Conservation (phyloP, 805 yeast species). For the Saccharomycopsis malanga region DNA sequence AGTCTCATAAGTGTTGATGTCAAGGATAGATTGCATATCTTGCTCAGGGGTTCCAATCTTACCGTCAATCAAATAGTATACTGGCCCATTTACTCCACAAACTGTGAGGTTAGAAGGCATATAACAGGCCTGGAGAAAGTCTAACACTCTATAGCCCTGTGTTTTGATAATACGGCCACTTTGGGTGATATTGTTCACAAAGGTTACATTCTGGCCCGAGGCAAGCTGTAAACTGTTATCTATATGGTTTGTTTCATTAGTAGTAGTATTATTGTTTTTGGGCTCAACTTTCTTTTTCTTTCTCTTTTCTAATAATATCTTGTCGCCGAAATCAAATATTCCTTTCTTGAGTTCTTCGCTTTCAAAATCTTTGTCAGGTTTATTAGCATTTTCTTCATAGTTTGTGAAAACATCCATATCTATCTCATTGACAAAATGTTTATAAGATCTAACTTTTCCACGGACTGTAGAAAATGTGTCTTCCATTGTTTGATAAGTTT, state of each 20-base stretch:
- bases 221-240: neutral
- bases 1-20: conserved; percentile 19
- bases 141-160: conserved; percentile 6
- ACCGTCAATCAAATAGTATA: conserved; percentile 11
- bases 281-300: neutral
- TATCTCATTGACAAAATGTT: no score
- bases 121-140: conserved; percentile 21
- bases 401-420: neutral
- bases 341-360: neutral
- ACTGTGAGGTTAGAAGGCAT: conserved; percentile 16
- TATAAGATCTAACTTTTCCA: no score
- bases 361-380: neutral
- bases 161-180: no score
- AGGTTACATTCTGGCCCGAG: no score
- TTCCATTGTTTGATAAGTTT: neutral
- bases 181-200: no score
- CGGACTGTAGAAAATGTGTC: neutral
- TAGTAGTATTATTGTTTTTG: neutral
- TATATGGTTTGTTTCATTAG: neutral
- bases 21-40: conserved; percentile 12
- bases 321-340: neutral
- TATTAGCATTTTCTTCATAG: neutral
- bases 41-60: conserved; percentile 19
- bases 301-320: neutral
- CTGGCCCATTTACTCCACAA: conserved; percentile 21